Base-by-base conservation (phyloP, 352 stramenopile species). In the Phytophthora syringae region DNA sequence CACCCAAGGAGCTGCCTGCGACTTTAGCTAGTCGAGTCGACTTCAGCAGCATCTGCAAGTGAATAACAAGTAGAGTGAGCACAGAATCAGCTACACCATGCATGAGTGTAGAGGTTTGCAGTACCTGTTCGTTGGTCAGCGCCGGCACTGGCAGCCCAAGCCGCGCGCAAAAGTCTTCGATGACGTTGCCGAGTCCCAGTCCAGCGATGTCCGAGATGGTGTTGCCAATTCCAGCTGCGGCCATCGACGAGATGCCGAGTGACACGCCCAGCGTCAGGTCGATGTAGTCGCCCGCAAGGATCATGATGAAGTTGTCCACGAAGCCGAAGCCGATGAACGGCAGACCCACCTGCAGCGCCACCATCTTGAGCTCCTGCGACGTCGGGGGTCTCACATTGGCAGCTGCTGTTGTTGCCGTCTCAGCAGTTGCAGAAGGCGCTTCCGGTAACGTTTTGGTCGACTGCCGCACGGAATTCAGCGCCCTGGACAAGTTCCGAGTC, bases 251-350 rank as follows among this genome's bases (percentile, higher is more conserved):
- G 52, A 97, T 94, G 15, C 89, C 88, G 36, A 97, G 76, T 47
- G 82, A 89, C 5, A 93, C 72, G 43, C 88, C 88, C 42, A 95
- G 72, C 22, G 74, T 93, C 12, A 93, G 58, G 69, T 97, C 89
- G 49, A 96, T 97, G 67, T 93, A 90, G 67, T 96, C 88, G 18
- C 89, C 88, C 0, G 89, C 89, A 22, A 95, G 55, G 65, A 97
- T 92, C 80, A 99, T 96, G 67, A 99, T 98, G 32, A 87, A 80
- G 77, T 99, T 99, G 79, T 99, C 97, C 67, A 99, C 96, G 37
- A 99, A 98, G 24, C 97, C 97, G 76, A 99, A 99, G 39, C 96
- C 96, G 15, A 99, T 77, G 70, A 99, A 99, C 3, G 97, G 96
- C 52, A 98, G 77, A 1, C 80, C 88, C 28, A 86, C 54, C 64